Conservation (phyloP, 2,329 filamentous ascomycete genomes). For the Penicillium thymicola region DNA sequence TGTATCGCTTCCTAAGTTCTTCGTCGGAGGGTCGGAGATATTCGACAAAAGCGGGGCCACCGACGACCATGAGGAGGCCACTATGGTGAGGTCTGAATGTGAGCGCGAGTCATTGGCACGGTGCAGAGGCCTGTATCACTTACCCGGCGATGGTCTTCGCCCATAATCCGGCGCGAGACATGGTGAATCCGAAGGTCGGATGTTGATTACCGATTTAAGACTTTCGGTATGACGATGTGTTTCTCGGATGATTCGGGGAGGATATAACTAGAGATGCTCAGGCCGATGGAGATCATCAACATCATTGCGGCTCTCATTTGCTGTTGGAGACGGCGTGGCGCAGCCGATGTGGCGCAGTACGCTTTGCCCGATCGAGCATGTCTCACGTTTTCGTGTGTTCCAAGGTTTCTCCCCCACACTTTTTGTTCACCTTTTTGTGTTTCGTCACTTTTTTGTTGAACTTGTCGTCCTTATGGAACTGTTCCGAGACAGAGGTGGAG, state of each 20-base stretch:
- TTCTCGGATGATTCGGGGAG: slow-evolving; percentile 2
- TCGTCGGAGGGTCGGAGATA: slow-evolving; percentile 76
- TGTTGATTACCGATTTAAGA: neutral
- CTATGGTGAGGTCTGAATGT: slow-evolving; percentile 46
- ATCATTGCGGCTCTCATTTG: slow-evolving; percentile 20
- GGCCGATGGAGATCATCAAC: slow-evolving; percentile 13
- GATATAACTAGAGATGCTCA: slow-evolving; percentile 3
- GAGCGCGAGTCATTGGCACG: slow-evolving; percentile 6
- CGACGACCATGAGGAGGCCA: slow-evolving; percentile 68
- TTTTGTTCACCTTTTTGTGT: neutral
- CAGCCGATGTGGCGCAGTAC: slow-evolving; percentile 11
- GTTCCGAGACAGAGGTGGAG: neutral
- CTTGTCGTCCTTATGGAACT: neutral
- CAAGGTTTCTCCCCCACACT: slow-evolving; percentile 12
- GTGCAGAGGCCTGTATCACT: slow-evolving; percentile 32
- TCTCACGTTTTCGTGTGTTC: neutral
- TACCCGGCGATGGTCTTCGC: slow-evolving; percentile 71
- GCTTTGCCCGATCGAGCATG: neutral
- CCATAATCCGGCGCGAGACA: slow-evolving; percentile 48
- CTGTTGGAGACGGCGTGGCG: slow-evolving; percentile 6
- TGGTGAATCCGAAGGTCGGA: slow-evolving; percentile 15
- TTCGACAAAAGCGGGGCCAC: slow-evolving; percentile 79
- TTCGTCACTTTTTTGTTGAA: neutral
- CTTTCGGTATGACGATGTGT: neutral
- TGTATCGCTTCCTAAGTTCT: slow-evolving; percentile 86